Evolutionary conservation across 441 rosid genomes (phyloP), one percentile per base, ranked within the genome.

Genomic region (California macrophylla): DNA sequence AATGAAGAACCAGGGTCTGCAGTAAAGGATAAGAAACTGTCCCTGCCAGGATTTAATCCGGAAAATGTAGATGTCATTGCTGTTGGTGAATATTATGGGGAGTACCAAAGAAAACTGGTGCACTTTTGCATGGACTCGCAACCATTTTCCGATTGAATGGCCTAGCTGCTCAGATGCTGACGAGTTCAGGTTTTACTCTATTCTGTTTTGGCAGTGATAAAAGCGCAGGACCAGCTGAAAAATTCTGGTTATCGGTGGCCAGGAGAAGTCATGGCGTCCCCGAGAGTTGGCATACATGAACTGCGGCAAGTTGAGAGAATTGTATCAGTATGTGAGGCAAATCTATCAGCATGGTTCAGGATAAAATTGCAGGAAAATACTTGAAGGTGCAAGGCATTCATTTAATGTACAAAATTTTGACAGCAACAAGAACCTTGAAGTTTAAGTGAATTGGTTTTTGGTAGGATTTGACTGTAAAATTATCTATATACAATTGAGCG

Each of bases 101-200:
- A 94, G 72, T 94, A 94, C 72, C 98, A 94, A 78, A 85, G 90
- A 75, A 94, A 89, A 82, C 66, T 90, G 82, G 92, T 92, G 71
- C 98, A 92, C 75, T 83, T 91, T 61, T 94, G 98, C 83, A 86
- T 94, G 97, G 98, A 94, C 72, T 80, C 89, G 0, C 89, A 81
- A 68, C 97, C 97, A 4, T 85, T 80, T 76, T 73, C 86, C 1
- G 97, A 92, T 71, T 92, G 73, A 79, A 28, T 34, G 34, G 75
- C 50, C 9, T 1, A 13, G 3, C 38, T 9, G 1, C n/a, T n/a
- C n/a, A n/a, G n/a, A n/a, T n/a, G n/a, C n/a, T n/a, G n/a, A n/a
- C n/a, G n/a, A n/a, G n/a, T n/a, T n/a, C n/a, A n/a, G n/a, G n/a
- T n/a, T n/a, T n/a, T n/a, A n/a, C n/a, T n/a, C n/a, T n/a, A n/a